Percentiles rank a stretch among this genome's conserved stretches.
Evolutionary conservation across 306 rosid genomes (phyloP).

Genomic region (Coriaria nepalensis): DNA sequence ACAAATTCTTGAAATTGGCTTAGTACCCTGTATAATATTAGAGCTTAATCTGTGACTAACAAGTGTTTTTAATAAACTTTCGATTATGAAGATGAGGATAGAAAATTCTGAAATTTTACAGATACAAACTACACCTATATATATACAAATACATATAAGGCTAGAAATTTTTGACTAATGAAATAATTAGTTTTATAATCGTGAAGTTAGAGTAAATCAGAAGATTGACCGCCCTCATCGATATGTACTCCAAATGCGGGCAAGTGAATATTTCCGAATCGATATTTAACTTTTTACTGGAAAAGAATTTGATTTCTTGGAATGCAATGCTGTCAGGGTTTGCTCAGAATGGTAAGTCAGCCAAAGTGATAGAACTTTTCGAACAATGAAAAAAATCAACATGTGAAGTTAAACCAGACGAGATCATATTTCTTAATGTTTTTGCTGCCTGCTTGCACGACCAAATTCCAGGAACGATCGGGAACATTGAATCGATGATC

Average conservation of each 20-base stretch:
- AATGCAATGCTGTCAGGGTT: constrained; percentile 51
- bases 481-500: constrained; percentile 35
- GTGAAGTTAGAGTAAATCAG: no score
- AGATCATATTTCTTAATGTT: constrained; percentile 56
- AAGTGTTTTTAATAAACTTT: no score
- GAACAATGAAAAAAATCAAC: constrained; percentile 29
- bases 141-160: no score
- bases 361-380: constrained; percentile 26
- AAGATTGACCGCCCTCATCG: constrained; percentile 49
- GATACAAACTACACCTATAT: no score
- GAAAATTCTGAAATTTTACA: no score
- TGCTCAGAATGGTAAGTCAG: constrained; percentile 41
- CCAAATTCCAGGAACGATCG: constrained; percentile 21
- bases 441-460: constrained; percentile 40
- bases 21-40: no score
- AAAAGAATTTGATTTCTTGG: constrained; percentile 55
- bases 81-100: no score
- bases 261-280: constrained; percentile 29
- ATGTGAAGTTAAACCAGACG: constrained; percentile 34
- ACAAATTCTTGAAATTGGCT: no score
- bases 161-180: no score
- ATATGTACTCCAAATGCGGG: constrained; percentile 80
- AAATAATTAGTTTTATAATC: no score
- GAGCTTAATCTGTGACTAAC: no score
- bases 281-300: constrained; percentile 31